Conservation (phyloP, 1,284 basidiomycete species). For the Neolentinus lepideus region DNA sequence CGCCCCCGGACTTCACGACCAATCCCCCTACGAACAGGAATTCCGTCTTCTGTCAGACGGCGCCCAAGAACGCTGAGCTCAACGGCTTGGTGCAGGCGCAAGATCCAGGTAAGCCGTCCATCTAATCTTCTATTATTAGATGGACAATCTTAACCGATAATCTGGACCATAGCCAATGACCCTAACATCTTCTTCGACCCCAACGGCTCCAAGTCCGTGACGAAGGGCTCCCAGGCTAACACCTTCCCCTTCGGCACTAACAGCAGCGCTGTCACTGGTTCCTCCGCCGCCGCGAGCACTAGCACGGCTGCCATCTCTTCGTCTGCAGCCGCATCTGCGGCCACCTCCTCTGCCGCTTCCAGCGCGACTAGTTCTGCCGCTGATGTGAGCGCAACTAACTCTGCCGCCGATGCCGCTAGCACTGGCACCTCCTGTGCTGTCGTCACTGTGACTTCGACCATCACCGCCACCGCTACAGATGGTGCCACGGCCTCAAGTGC, state of each 20-base stretch:
- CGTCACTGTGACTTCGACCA: constrained; percentile 1
- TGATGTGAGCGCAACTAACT: no score
- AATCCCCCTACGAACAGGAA: constrained; percentile 40
- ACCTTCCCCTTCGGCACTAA: constrained; percentile 37
- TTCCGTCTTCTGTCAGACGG: constrained; percentile 34
- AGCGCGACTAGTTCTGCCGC: neutral
- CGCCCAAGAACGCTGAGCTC: constrained; percentile 29
- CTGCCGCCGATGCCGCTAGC: constrained; percentile 39
- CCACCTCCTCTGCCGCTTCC: constrained; percentile 15
- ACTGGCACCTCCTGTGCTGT: constrained; percentile 18
- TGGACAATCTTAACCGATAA: neutral
- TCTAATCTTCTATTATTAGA: neutral
- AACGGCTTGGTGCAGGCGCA: constrained; percentile 34
- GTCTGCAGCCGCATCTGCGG: constrained; percentile 6
- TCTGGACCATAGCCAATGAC: constrained; percentile 17
- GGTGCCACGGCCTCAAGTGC: constrained; percentile 9
- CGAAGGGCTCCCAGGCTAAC: constrained; percentile 44
- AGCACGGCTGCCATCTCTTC: constrained; percentile 11
- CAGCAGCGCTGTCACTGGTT: constrained; percentile 10
- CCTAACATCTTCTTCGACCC: constrained; percentile 51
- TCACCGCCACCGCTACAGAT: constrained; percentile 2
- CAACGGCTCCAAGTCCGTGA: constrained; percentile 31
- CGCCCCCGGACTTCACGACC: constrained; percentile 50
- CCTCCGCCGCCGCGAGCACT: constrained; percentile 16
- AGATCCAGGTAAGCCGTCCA: constrained; percentile 23